A percentile compares a stretch with the other conserved stretches of the same genome.
phyloP scores from a whole-genome alignment of 1,139 yeast genomes.

The Yamadazyma conglobata region DNA sequence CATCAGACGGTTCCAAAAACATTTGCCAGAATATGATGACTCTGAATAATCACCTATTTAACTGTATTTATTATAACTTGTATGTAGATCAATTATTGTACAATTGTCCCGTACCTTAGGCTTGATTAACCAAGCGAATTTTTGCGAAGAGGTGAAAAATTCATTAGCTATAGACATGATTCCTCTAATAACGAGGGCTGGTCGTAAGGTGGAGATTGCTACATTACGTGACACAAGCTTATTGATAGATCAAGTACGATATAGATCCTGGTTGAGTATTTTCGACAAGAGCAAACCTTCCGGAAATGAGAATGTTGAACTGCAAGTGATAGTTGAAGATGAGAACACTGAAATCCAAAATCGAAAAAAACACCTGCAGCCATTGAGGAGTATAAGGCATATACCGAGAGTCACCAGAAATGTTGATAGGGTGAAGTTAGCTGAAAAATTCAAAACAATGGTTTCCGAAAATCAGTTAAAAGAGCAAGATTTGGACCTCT shows the following conservation, averaged over 20 bases:
- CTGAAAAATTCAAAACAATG: constrained; percentile 1
- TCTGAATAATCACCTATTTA: constrained; percentile 1
- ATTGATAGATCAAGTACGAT: constrained; percentile 1
- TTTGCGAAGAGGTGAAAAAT: no score
- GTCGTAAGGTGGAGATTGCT: no score
- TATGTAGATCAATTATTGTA: constrained; percentile 1
- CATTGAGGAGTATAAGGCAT: constrained; percentile 1
- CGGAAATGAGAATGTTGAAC: not conserved
- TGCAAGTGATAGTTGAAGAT: constrained; percentile 1
- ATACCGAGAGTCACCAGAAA: not conserved
- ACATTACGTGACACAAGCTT: no score
- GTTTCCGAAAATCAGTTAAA: not conserved
- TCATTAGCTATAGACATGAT: no score
- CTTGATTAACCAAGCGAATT: no score
- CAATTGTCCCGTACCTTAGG: no score
- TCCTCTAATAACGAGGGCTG: no score
- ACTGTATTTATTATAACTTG: constrained; percentile 1
- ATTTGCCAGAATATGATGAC: constrained; percentile 43
- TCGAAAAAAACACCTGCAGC: no score
- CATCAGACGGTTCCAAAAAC: constrained; percentile 59
- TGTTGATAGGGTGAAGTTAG: constrained; percentile 1
- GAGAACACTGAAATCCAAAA: not conserved
- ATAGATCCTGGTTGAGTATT: constrained; percentile 2
- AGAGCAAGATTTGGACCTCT: constrained; percentile 4
- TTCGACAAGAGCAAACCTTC: not conserved